Evolutionary conservation across 768 basidiomycete genomes (phyloP).

Genomic region (Termitomyces sp.): DNA sequence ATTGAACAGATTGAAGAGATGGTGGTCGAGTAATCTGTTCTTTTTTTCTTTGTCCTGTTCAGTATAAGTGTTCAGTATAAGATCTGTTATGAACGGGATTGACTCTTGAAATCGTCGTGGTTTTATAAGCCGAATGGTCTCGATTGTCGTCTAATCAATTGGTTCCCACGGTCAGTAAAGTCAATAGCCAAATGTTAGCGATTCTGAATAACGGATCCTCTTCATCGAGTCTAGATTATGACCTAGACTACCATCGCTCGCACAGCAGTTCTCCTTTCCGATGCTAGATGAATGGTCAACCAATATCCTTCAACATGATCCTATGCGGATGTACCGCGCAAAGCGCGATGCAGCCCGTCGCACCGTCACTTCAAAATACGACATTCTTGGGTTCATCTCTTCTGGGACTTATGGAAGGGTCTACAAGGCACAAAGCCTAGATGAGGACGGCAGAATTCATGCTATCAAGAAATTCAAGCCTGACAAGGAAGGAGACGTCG

Average conservation of each 20-base stretch:
- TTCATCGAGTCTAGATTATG: constrained; percentile 5
- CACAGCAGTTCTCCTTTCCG: background rate
- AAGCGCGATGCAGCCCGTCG: constrained; percentile 68
- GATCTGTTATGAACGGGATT: background rate
- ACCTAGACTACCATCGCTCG: background rate
- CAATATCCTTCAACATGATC: constrained; percentile 56
- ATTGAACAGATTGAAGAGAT: constrained; percentile 90
- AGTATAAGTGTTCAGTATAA: background rate
- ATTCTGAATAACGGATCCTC: background rate
- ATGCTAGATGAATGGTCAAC: constrained; percentile 30
- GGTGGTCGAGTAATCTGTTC: constrained; percentile 2
- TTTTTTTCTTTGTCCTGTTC: background rate
- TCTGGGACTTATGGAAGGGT: constrained; percentile 98
- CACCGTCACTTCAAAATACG: constrained; percentile 76
- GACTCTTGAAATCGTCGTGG: background rate
- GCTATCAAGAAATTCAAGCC: constrained; percentile 99
- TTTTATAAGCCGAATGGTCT: too few relatives aligned
- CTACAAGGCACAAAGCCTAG: constrained; percentile 87
- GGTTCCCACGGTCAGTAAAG: constrained; percentile 8
- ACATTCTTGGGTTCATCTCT: constrained; percentile 94
- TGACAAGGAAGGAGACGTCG: constrained; percentile 96
- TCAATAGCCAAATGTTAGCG: background rate
- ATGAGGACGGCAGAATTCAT: constrained; percentile 65
- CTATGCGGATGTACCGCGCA: constrained; percentile 82
- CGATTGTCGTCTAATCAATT: background rate